Percentiles rank a stretch among this genome's conserved stretches.
Evolutionary conservation across 2,329 filamentous ascomycete species (phyloP).

Genomic region (Monosporascus sp.): DNA sequence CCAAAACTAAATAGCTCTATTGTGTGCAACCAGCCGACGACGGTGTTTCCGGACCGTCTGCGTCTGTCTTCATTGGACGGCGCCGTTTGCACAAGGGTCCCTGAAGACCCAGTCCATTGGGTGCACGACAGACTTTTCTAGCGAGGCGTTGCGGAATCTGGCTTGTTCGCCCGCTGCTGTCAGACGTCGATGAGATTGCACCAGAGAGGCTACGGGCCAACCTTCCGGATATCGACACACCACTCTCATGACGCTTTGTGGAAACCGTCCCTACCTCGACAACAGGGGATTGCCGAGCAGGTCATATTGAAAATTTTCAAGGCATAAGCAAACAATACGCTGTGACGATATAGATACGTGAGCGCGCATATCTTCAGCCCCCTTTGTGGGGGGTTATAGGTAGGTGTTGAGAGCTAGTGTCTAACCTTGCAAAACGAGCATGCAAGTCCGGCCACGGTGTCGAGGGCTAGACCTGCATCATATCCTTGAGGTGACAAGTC

Average conservation of each 20-base stretch:
- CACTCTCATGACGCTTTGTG: slow-evolving; percentile 2
- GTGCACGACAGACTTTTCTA: slow-evolving; percentile 21
- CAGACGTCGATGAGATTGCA: slow-evolving; percentile 11
- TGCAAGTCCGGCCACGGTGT: not conserved
- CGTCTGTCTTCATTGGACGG: slow-evolving; percentile 17
- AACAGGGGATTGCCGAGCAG: not conserved
- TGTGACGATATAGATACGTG: too few relatives aligned
- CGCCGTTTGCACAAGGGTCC: slow-evolving; percentile 21
- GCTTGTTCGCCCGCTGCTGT: slow-evolving; percentile 8
- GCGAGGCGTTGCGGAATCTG: slow-evolving; percentile 18
- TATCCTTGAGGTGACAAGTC: not conserved
- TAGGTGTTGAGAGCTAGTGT: too few relatives aligned
- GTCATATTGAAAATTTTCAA: not conserved
- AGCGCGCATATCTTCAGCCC: too few relatives aligned
- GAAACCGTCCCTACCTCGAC: not conserved
- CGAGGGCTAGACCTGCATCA: not conserved
- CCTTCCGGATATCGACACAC: slow-evolving; percentile 19
- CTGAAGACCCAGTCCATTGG: slow-evolving; percentile 21
- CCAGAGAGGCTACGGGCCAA: slow-evolving; percentile 3
- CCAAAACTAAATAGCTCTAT: not conserved
- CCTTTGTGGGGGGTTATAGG: too few relatives aligned
- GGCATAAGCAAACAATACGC: too few relatives aligned
- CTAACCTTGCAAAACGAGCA: too few relatives aligned
- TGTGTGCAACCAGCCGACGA: not conserved
- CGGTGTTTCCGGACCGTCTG: not conserved